Conservation (phyloP, 1,139 yeast species). For the Debaryomycetaceae sp. region DNA sequence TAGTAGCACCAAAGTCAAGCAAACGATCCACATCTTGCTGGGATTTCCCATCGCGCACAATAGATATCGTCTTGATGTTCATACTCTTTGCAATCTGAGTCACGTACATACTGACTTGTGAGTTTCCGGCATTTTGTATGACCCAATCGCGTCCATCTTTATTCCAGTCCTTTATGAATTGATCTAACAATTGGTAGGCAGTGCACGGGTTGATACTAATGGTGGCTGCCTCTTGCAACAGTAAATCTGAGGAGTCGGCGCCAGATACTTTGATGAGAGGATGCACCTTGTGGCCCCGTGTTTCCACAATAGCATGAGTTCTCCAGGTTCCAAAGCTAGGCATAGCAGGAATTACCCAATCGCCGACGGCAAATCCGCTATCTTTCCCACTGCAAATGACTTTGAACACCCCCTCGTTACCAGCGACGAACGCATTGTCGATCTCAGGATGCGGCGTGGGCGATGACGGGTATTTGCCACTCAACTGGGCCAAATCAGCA, state of each 20-base stretch:
- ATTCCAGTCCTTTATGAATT: conserved; percentile 18
- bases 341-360: conserved; percentile 20
- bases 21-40: conserved; percentile 13
- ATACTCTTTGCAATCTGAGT: conserved; percentile 17
- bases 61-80: conserved; percentile 18
- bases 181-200: conserved; percentile 20
- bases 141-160: conserved; percentile 19
- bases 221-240: conserved; percentile 22
- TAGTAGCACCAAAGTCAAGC: conserved; percentile 19
- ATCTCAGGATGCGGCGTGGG: conserved; percentile 23
- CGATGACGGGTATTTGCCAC: conserved; percentile 31
- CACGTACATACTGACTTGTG: conserved; percentile 22
- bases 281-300: conserved; percentile 2
- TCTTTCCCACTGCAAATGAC: conserved; percentile 15
- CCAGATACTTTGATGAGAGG: conserved; percentile 11
- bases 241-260: conserved; percentile 6
- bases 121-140: conserved; percentile 24
- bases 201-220: conserved; percentile 24
- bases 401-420: conserved; percentile 26
- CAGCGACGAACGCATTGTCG: conserved; percentile 21
- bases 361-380: conserved; percentile 13
- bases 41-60: conserved; percentile 22
- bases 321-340: conserved; percentile 30
- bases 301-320: conserved; percentile 13
- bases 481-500: conserved; percentile 30